These are phyloP conservation scores for Paramecium octaurelia DNA, from an alignment of 73 alveolate species.

Conservation along the genomic window DNA sequence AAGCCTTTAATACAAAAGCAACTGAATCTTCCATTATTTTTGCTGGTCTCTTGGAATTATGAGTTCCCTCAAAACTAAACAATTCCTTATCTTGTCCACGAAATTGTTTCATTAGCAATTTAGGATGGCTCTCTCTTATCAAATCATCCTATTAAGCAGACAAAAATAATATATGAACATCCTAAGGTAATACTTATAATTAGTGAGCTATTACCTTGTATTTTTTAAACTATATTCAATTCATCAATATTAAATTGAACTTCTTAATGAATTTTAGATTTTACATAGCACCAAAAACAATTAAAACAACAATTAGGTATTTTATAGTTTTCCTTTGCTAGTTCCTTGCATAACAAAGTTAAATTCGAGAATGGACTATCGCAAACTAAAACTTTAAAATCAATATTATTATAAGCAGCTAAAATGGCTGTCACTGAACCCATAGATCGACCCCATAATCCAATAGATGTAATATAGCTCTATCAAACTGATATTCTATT, in stretches of 20 bases:
- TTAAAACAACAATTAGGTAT: constrained; percentile 19
- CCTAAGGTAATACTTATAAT: neutral
- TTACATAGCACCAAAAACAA: constrained; percentile 48
- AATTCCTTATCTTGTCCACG: neutral
- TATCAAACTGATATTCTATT: neutral
- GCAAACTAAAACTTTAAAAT: neutral
- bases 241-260: constrained; percentile 36
- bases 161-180: neutral
- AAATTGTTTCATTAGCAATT: neutral
- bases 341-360: neutral
- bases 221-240: neutral
- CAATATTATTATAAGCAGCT: constrained; percentile 52
- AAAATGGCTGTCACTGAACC: constrained; percentile 90
- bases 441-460: constrained; percentile 91
- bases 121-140: neutral
- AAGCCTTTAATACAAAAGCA: neutral
- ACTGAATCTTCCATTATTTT: constrained; percentile 30
- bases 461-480: constrained; percentile 70
- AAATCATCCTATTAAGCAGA: neutral
- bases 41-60: constrained; percentile 37
- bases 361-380: constrained; percentile 49
- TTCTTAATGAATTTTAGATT: neutral
- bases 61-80: neutral
- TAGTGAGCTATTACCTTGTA: neutral
- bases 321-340: neutral